phyloP scores from a whole-genome alignment of 768 basidiomycete species.

The Tulasnella sp. region DNA sequence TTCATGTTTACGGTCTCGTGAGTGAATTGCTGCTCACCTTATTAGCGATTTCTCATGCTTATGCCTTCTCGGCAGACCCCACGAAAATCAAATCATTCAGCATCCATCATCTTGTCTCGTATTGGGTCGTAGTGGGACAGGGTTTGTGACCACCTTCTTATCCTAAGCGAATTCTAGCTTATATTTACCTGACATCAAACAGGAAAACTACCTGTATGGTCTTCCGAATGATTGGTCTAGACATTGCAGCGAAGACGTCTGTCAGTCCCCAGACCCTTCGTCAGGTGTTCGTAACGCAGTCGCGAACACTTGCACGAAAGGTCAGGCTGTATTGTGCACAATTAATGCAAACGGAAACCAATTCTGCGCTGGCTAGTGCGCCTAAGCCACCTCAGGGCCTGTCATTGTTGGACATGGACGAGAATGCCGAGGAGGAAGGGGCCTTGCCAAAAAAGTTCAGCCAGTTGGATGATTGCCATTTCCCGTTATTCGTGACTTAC shows the following conservation, averaged over 20 bases:
- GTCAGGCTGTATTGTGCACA: slow-evolving; percentile 69
- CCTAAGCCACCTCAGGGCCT: neutral
- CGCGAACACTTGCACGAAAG: slow-evolving; percentile 57
- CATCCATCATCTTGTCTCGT: slow-evolving; percentile 66
- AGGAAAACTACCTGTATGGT: slow-evolving; percentile 37
- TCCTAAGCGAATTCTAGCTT: too few species aligned
- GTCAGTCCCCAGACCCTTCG: neutral
- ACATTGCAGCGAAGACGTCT: slow-evolving; percentile 2
- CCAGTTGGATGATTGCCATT: slow-evolving; percentile 60
- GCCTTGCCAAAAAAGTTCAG: slow-evolving; percentile 60
- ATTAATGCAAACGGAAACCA: slow-evolving; percentile 52
- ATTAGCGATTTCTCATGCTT: too few species aligned
- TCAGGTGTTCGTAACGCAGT: slow-evolving; percentile 36
- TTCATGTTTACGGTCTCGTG: slow-evolving; percentile 46
- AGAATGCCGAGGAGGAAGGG: slow-evolving; percentile 47
- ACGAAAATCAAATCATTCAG: slow-evolving; percentile 62
- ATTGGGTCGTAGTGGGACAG: slow-evolving; percentile 72
- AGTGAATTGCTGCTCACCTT: too few species aligned
- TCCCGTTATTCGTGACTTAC: slow-evolving; percentile 71
- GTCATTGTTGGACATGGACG: slow-evolving; percentile 43
- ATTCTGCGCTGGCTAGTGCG: slow-evolving; percentile 12
- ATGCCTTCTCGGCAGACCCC: too few species aligned
- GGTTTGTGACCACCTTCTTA: slow-evolving; percentile 48
- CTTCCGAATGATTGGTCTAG: slow-evolving; percentile 31
- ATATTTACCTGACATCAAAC: neutral